These are phyloP conservation scores for Abelmoschus esculentus DNA, from an alignment of 345 rosid species.

Conservation along the genomic window DNA sequence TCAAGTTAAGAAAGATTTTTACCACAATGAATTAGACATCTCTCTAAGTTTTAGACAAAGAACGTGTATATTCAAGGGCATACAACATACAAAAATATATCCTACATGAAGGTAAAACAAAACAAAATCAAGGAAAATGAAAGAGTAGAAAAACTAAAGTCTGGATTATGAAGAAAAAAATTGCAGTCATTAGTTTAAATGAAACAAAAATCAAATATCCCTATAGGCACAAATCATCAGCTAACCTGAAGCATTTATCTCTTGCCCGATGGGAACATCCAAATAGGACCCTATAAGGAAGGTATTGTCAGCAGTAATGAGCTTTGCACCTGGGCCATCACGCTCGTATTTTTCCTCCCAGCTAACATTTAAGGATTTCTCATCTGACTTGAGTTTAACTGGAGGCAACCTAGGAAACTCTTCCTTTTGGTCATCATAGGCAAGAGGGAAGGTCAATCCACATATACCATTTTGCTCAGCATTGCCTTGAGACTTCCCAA, in stretches of 20 bases:
- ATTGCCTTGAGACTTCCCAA: conserved; percentile 48
- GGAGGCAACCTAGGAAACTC: conserved; percentile 92
- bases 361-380: conserved; percentile 51
- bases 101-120: neutral
- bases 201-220: neutral
- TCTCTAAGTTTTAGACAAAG: neutral
- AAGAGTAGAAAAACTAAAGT: neutral
- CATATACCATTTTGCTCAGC: conserved; percentile 33
- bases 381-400: conserved; percentile 92
- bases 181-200: neutral
- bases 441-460: conserved; percentile 42
- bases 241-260: conserved; percentile 83
- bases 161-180: neutral
- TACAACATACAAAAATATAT: neutral
- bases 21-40: neutral
- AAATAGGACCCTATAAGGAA: conserved; percentile 82
- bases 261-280: conserved; percentile 95
- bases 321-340: conserved; percentile 53
- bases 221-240: neutral
- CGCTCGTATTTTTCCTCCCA: conserved; percentile 89
- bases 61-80: neutral
- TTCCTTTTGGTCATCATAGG: conserved; percentile 60
- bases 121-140: neutral
- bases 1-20: neutral
- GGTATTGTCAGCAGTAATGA: conserved; percentile 48